phyloP scores from a whole-genome alignment of 495 filamentous ascomycete genomes.

The Daldinia decipiens region DNA sequence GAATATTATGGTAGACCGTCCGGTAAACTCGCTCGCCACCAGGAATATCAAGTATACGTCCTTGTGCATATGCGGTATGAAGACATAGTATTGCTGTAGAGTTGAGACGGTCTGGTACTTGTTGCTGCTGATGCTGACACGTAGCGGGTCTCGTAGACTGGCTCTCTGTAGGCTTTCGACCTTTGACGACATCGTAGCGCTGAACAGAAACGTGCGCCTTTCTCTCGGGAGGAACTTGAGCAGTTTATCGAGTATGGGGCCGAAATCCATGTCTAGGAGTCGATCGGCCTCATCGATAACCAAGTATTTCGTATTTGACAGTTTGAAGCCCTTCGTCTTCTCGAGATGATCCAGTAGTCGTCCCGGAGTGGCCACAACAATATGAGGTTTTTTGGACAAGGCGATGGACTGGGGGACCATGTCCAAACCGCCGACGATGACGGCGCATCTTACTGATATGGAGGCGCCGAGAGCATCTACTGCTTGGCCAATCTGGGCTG shows the following conservation, averaged over 20 bases:
- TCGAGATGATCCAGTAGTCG: slow-evolving; percentile 92
- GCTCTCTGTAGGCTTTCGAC: slow-evolving; percentile 92
- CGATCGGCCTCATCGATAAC: slow-evolving; percentile 97
- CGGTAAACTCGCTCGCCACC: slow-evolving; percentile 83
- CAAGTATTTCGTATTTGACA: slow-evolving; percentile 81
- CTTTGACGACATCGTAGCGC: slow-evolving; percentile 91
- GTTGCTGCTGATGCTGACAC: slow-evolving; percentile 76
- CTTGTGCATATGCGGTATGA: slow-evolving; percentile 90
- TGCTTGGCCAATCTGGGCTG: slow-evolving; percentile 85
- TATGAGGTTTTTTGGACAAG: slow-evolving; percentile 90
- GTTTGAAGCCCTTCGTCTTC: slow-evolving; percentile 94
- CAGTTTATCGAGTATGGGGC: slow-evolving; percentile 90
- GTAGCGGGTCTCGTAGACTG: slow-evolving; percentile 74
- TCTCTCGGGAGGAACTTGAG: slow-evolving; percentile 88
- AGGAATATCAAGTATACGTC: slow-evolving; percentile 84
- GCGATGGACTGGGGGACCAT: slow-evolving; percentile 91
- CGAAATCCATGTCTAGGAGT: slow-evolving; percentile 93
- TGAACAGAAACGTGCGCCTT: slow-evolving; percentile 87
- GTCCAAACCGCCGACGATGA: slow-evolving; percentile 93
- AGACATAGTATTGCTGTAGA: slow-evolving; percentile 81
- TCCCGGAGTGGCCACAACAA: slow-evolving; percentile 89
- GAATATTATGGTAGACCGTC: slow-evolving; percentile 89
- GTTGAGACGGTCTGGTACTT: slow-evolving; percentile 92
- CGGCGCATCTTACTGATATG: slow-evolving; percentile 80
- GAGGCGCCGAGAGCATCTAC: slow-evolving; percentile 86